Percentiles rank a stretch among this genome's conserved stretches.
Evolutionary conservation across 192 early-diverging fungal genomes (phyloP).

Genomic region (Coemansia sp.): DNA sequence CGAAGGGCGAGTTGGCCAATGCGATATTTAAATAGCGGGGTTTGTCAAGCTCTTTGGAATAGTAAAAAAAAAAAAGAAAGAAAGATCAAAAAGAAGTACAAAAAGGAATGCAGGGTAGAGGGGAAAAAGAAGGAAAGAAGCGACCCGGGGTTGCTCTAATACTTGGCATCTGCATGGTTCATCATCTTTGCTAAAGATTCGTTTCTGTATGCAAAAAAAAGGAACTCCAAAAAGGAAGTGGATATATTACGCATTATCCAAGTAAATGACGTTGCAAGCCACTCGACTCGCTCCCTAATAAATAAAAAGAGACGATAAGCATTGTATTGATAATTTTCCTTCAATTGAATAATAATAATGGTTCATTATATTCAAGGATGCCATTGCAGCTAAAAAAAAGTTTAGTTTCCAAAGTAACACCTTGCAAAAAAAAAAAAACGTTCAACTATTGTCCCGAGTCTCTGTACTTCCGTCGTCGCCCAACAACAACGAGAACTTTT

Average conservation of each 20-base stretch:
- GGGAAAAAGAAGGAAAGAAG: too few species aligned
- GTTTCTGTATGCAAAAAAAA: background rate
- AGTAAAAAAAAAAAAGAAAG: background rate
- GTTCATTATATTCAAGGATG: background rate
- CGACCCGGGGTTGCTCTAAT: background rate
- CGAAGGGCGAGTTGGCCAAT: too few species aligned
- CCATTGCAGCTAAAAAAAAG: background rate
- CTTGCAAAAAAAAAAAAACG: background rate
- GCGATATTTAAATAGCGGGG: too few species aligned
- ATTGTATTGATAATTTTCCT: too few species aligned
- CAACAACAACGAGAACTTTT: constrained; percentile 27
- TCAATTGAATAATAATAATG: too few species aligned
- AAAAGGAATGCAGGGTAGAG: too few species aligned
- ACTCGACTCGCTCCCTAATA: background rate
- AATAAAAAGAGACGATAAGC: background rate
- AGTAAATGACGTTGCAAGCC: background rate
- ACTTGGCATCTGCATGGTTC: background rate
- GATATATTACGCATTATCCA: constrained; percentile 3
- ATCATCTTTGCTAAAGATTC: background rate
- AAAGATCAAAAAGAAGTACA: background rate
- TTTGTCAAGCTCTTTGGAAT: background rate
- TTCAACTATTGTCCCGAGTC: background rate
- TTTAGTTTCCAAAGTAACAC: too few species aligned
- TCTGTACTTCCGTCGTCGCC: constrained; percentile 10
- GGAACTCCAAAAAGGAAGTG: background rate